Evolutionary conservation across 139 green algal species (phyloP), one percentile per base, ranked within the genome.

Genomic region (Desmodesmus armatus): DNA sequence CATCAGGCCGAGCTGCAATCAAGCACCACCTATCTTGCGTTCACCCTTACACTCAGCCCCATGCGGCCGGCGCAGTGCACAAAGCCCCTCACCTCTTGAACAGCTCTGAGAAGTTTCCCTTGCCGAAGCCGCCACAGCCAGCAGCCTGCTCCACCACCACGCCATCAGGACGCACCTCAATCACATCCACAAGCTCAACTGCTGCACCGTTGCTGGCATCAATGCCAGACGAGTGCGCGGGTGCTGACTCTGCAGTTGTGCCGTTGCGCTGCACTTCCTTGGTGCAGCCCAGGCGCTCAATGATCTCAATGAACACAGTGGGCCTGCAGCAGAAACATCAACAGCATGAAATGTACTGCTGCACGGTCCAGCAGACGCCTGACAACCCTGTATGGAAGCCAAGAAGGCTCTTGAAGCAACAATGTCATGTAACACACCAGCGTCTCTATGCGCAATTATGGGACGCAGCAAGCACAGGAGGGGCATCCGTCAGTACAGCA

Each of bases 251-350:
- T 25, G 69, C 17, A 49, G 82, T 74, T 44, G 83, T 37, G 5
- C 40, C n/a, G 25, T 21, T 40, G 43, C 27, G 37, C 70, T 89
- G 39, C 11, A 21, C 7, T 67, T 88, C 77, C 27, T 90, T 72
- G 3, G 66, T 91, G 92, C 96, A 99, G 33, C 96, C 96, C 15
- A 99, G 88, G 3, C 97, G 91, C 93, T 99, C 91, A 73, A 99
- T 99, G 90, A 99, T 98, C 91, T 99, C 97, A 53, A 99, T 91
- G 81, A 99, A 99, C 31, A 99, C 63, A 3, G 97, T 99, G 21
- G 97, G 95, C 15, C 97, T 70, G 27, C 55, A 71, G 19, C 23
- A 1, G 51, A 11, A 40, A 1, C 63, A 72, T 13, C 63, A 40
- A 35, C 27, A 70, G n/a, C n/a, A n/a, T n/a, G n/a, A n/a, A n/a